Base-by-base conservation (phyloP, 2,329 filamentous ascomycete species). In the Pseudogymnoascus sp. region DNA sequence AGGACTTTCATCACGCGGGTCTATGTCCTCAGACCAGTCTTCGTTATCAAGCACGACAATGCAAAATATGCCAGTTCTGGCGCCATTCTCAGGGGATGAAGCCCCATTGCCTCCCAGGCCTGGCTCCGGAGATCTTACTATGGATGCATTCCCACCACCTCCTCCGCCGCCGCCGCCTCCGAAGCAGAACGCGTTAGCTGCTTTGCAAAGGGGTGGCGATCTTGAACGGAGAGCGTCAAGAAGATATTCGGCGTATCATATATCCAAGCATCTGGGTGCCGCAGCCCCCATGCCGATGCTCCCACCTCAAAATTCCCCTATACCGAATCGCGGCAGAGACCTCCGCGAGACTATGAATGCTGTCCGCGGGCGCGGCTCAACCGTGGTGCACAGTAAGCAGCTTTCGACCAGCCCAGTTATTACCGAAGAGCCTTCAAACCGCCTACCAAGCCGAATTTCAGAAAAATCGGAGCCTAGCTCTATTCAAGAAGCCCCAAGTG, bases 241-340 rank as follows among this genome's bases (percentile, higher is more conserved):
- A 68, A 83, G 95, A 71, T 99, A 98, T 73, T 98, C 95, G 1
- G 90, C 92, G 61, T 99, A 98, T 73, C 95, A 99, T 72, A 96
- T 99, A 69, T 91, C 91, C 53, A 98, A 97, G 73, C 92, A 96
- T 70, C 80, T 98, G 1, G 93, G 93, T 10, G 84, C 87, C 75
- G 91, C 90, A 19, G 88, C 98, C 14, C 91, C 93, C 6, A 89
- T 96, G 75, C 83, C 97, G 22, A 88, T 96, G 72, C 84, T 98
- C 19, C 92, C 93, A 26, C 81, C 90, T 28, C 91, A 96, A 72
- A 91, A 88, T 65, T 88, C 89, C 3, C 91, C 90, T 1, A 83
- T 93, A 66, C 93, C 93, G 4, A 96, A 96, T 72, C 84, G 93
- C 66, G 91, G 91, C 31, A 84, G 90, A 61, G 91, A 96, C 74